Evolutionary conservation across 257 asterid genomes (phyloP), one percentile per base, ranked within the genome.

Genomic region (Forsythia suspensa): DNA sequence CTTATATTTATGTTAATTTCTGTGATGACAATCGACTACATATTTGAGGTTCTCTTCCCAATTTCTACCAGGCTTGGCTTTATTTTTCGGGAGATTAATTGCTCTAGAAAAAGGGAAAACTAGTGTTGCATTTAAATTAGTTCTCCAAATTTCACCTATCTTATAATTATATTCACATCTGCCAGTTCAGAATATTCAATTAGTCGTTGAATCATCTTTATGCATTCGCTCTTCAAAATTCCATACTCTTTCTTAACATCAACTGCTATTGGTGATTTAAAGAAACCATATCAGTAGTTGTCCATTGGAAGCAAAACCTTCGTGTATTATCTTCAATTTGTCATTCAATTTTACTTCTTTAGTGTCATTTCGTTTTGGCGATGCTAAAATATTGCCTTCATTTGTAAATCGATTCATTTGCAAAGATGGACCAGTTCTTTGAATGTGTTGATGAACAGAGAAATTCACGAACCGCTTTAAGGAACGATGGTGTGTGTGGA

Each of bases 351-450:
- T n/a, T 24, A 11, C 42, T 79, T 13, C 15, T 8, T 59, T 48
- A 12, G 41, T 41, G 43, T 51, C 69, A 36, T 41, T 51, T 73
- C 48, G 74, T 70, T 76, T 42, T 48, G 75, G 10, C 51, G 63
- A 71, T 81, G 66, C 88, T 84, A 70, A 76, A 72, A 39, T 70
- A 34, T 78, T 81, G 67, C 66, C 6, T 79, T 74, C 77, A 71
- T 48, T 40, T 69, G 21, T 85, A 16, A 74, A 75, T 84, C n/a
- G 70, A 71, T 80, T 51, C 16, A 9, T 77, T 85, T 86, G 91
- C 99, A n/a, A 96, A 98, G 18, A 92, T 94, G 90, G 93, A 96
- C 87, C n/a, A n/a, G n/a, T n/a, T n/a, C n/a, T n/a, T n/a, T n/a
- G n/a, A n/a, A n/a, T n/a, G n/a, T n/a, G n/a, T 94, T 79, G 99